A percentile compares a stretch with the other conserved stretches of the same genome.
Evolutionary conservation across 1,284 basidiomycete species (phyloP).

Genomic region (Peniophora sp.): DNA sequence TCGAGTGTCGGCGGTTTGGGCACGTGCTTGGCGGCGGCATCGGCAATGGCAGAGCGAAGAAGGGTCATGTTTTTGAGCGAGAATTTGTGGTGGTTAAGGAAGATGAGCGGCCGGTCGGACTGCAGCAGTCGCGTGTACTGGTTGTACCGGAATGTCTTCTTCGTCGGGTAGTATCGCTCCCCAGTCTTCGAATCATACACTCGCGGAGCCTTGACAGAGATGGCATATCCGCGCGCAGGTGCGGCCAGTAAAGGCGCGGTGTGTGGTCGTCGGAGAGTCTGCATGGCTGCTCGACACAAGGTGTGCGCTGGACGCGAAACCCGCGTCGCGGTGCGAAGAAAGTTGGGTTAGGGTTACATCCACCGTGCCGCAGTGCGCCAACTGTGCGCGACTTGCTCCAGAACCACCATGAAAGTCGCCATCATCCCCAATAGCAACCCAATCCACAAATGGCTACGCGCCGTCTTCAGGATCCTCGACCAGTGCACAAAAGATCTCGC

Average conservation of each 20-base stretch:
- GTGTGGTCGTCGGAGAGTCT: conserved; percentile 6
- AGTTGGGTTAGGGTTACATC: too few species aligned
- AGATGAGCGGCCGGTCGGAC: conserved; percentile 49
- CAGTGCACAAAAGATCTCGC: too few species aligned
- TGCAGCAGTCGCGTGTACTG: conserved; percentile 63
- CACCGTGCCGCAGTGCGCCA: too few species aligned
- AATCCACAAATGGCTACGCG: too few species aligned
- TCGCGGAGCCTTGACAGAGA: conserved; percentile 50
- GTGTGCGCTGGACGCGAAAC: neutral
- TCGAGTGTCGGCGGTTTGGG: conserved; percentile 26
- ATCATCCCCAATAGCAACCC: too few species aligned
- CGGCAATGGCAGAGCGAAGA: conserved; percentile 55
- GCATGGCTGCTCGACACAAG: conserved; percentile 4
- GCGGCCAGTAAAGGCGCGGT: conserved; percentile 4
- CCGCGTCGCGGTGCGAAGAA: too few species aligned
- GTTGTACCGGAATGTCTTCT: conserved; percentile 70
- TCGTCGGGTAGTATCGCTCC: conserved; percentile 59
- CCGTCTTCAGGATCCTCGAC: too few species aligned
- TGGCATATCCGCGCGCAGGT: conserved; percentile 27
- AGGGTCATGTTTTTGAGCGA: conserved; percentile 52
- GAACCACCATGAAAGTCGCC: too few species aligned
- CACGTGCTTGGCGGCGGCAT: conserved; percentile 38
- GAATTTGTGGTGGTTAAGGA: conserved; percentile 68
- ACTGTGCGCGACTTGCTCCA: too few species aligned
- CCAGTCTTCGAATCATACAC: conserved; percentile 41